phyloP scores from a whole-genome alignment of 2,329 filamentous ascomycete genomes.

The Nothomitra cinnamomea region DNA sequence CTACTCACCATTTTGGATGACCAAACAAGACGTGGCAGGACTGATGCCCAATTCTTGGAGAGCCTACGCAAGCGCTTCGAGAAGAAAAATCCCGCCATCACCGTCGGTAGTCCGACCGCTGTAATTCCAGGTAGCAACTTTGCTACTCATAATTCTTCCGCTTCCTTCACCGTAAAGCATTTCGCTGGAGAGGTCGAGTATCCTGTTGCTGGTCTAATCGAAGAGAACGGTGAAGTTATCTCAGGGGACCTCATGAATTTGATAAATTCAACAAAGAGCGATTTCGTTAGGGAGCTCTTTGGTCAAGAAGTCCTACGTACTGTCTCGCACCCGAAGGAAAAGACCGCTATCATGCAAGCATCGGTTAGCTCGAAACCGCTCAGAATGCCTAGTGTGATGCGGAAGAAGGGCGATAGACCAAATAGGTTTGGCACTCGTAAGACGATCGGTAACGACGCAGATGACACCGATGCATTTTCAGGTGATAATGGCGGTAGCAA shows the following conservation, averaged over 20 bases:
- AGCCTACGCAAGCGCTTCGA: slow-evolving; percentile 85
- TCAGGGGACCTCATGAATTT: slow-evolving; percentile 92
- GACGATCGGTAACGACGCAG: slow-evolving; percentile 10
- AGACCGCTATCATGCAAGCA: slow-evolving; percentile 81
- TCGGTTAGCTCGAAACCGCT: slow-evolving; percentile 91
- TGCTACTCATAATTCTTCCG: slow-evolving; percentile 60
- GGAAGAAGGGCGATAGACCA: slow-evolving; percentile 47
- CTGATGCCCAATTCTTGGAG: slow-evolving; percentile 79
- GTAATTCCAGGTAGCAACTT: slow-evolving; percentile 81
- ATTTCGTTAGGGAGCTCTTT: slow-evolving; percentile 79
- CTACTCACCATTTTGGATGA: slow-evolving; percentile 90
- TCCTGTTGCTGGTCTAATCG: slow-evolving; percentile 66
- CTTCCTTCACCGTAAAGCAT: slow-evolving; percentile 80
- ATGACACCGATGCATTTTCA: slow-evolving; percentile 5
- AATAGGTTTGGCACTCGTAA: slow-evolving; percentile 27
- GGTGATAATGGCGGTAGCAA: slow-evolving; percentile 15
- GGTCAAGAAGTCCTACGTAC: slow-evolving; percentile 92
- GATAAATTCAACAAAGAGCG: slow-evolving; percentile 71
- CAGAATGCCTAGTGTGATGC: slow-evolving; percentile 69
- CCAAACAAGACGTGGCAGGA: slow-evolving; percentile 77
- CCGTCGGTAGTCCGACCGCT: slow-evolving; percentile 56
- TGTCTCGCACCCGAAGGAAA: slow-evolving; percentile 82
- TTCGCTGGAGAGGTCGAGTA: slow-evolving; percentile 97
- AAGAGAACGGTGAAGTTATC: slow-evolving; percentile 92
- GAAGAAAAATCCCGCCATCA: slow-evolving; percentile 81